Evolutionary conservation across 495 filamentous ascomycete species (phyloP), one percentile per base, ranked within the genome.

Genomic region (Clavariopsis aquatica): DNA sequence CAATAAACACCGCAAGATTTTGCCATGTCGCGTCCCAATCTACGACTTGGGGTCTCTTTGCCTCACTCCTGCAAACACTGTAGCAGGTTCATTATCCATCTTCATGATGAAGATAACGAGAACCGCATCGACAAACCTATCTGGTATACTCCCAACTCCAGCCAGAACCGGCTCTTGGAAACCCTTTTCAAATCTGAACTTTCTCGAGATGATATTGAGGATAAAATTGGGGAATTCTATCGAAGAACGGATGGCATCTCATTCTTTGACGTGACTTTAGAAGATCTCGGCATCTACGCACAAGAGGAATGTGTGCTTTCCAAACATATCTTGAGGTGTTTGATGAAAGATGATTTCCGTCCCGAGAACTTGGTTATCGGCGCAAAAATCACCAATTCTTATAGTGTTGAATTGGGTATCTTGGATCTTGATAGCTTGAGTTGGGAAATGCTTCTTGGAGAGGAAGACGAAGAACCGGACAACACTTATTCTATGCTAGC

Each of bases 31-130:
- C 38, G n/a, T 9, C 6, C n/a, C 9, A n/a, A 17, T 43, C n/a
- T 17, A 31, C 27, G 28, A 34, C 8, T 15, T 38, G 31, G 31
- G 6, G 15, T 56, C n/a, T 41, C 52, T 3, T 8, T 17, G 3
- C 27, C 52, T 2, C 52, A 56, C 34, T 56, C 52, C 17, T 56
- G 52, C 19, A 1, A 41, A 7, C 28, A 56, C 13, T 56, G 52
- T 17, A n/a, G 20, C 15, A 23, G 52, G 28, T 56, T 56, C 34
- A 41, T 23, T 5, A 56, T 56, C 20, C 24, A 56, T 38, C 52
- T 56, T n/a, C 31, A 56, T 17, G 52, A 56, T 23, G 28, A 56
- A 24, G n/a, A 6, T n/a, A 29, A 29, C 1, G 13, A 34, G 34
- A 19, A 19, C 6, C 27, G 28, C 13, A 56, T 24, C 15, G 52